Base-by-base conservation (phyloP, 2,329 filamentous ascomycete genomes). In the Sporothrix phasma region DNA sequence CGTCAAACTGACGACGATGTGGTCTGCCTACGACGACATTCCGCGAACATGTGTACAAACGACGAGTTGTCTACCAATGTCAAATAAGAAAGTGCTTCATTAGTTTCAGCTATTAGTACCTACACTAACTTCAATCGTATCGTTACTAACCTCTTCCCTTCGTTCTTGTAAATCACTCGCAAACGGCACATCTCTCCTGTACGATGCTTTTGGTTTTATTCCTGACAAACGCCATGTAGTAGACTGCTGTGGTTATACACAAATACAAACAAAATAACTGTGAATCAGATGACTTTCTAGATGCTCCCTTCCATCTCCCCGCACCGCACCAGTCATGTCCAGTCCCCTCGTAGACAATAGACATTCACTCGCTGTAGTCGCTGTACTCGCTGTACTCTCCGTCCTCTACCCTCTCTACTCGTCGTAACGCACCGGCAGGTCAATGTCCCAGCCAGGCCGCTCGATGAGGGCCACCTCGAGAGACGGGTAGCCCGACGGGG, bases 401-500 rank as follows among this genome's bases (percentile, higher is more conserved):
- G 5, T 3, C 0, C 7, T 24, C 45, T 22, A 53, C 3, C n/a
- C 51, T 22, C 19, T 19, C 13, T 63, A 39, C 19, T 63, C 53
- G 5, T 49, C 66, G 74, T 88, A 93, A 62, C 87, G 81, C 69
- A 88, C 86, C 2, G 88, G 86, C 73, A 92, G 78, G 68, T 92
- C 88, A 66, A 92, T 80, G 74, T 95, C 90, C 85, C 89, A 94
- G 69, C 86, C 81, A 22, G 93, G 92, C 71, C 92, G 80, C 79
- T 97, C 93, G 15, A 97, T 86, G 61, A 97, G 79, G 2, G 91
- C 92, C 54, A 97, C 89, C 76, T 99, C 94, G 4, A 89, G 76
- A 11, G 74, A 69, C 74, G 68, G 69, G 24, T 69, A 66, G 22
- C 37, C 22, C 1, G 54, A 29, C 17, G 58, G 58, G n/a, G 41